phyloP scores from a whole-genome alignment of 352 stramenopile genomes.

The Pythium aphanidermatum region DNA sequence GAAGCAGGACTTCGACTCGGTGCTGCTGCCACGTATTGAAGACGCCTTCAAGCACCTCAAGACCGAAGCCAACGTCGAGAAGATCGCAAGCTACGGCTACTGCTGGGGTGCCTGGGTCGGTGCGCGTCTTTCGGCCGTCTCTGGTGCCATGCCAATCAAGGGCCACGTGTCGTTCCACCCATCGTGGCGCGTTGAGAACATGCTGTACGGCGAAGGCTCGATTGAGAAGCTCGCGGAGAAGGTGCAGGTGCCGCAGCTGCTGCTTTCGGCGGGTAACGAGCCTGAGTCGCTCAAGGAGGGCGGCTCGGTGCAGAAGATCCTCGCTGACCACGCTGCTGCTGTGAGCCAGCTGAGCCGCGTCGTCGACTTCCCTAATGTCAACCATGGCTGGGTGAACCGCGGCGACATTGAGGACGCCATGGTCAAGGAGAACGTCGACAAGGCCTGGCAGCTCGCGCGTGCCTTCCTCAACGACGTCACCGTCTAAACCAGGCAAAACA shows the following conservation, averaged over 20 bases:
- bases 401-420: slow-evolving; percentile 35
- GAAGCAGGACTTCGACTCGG: slow-evolving; percentile 14
- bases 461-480: slow-evolving; percentile 10
- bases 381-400: slow-evolving; percentile 57
- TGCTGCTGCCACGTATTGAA: slow-evolving; percentile 12
- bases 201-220: slow-evolving; percentile 21
- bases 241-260: slow-evolving; percentile 35
- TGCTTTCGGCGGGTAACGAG: slow-evolving; percentile 34
- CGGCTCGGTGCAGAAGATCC: slow-evolving; percentile 35
- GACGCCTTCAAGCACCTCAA: slow-evolving; percentile 27
- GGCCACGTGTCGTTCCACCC: slow-evolving; percentile 25
- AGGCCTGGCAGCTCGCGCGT: slow-evolving; percentile 26
- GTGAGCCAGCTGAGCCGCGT: slow-evolving; percentile 14
- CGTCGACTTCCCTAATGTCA: slow-evolving; percentile 37
- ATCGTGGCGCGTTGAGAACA: slow-evolving; percentile 28
- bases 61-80: slow-evolving; percentile 19
- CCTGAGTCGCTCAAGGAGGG: slow-evolving; percentile 24
- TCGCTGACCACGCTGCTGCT: slow-evolving; percentile 7
- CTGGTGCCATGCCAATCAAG: slow-evolving; percentile 11
- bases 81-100: slow-evolving; percentile 22
- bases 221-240: slow-evolving; percentile 33
- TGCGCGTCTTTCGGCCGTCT: slow-evolving; percentile 11
- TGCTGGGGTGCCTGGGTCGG: slow-evolving; percentile 27
- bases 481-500: too few species aligned
- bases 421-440: slow-evolving; percentile 27